Base-by-base conservation (phyloP, 1,139 yeast genomes). In the Fermentozyma sake region DNA sequence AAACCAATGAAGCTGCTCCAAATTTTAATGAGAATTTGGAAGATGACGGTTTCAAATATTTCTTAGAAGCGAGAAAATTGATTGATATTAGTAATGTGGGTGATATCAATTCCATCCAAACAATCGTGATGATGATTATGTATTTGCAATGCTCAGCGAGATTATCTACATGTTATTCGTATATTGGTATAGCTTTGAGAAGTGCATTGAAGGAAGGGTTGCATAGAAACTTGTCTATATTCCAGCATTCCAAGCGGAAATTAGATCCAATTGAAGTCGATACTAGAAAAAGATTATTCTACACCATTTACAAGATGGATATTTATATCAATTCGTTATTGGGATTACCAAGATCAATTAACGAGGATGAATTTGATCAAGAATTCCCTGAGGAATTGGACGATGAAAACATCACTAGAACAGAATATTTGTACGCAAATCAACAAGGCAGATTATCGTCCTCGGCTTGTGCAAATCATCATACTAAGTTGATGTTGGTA, bases 291-390 rank as follows among this genome's bases (percentile, higher is more conserved):
- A 66, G 96, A 38, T 59, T 87, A 18, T 87, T 87, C 48, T 87
- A 85, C 76, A 83, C 96, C 1, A 81, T 89, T 38, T 81, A 86
- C 51, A 87, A 87, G 50, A 79, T 87, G 87, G 96, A 89, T 48
- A 77, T 87, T 26, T 87, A 87, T 50, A 84, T 86, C 35, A 86
- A 86, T 52, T 85, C 95, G 3, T 79, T 89, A 69, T 55, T 89
- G 37, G 96, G 97, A 2, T 62, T 87, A 31, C 97, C 97, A 1
- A 63, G 91, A 39, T 76, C 86, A 0, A 68, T 75, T 20, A 65
- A 72, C 27, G 85, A 80, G 34, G 87, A 81, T 38, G 96, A 87
- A 46, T 82, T 84, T 48, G 96, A 87, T 58, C 97, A 89, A 53
- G 86, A 79, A 28, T 61, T 85, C 37, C 96, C 96, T 1, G 66